A percentile compares a stretch with the other conserved stretches of the same genome.
Evolutionary conservation across 768 basidiomycete species (phyloP).

Genomic region (Phaeotremella skinneri): DNA sequence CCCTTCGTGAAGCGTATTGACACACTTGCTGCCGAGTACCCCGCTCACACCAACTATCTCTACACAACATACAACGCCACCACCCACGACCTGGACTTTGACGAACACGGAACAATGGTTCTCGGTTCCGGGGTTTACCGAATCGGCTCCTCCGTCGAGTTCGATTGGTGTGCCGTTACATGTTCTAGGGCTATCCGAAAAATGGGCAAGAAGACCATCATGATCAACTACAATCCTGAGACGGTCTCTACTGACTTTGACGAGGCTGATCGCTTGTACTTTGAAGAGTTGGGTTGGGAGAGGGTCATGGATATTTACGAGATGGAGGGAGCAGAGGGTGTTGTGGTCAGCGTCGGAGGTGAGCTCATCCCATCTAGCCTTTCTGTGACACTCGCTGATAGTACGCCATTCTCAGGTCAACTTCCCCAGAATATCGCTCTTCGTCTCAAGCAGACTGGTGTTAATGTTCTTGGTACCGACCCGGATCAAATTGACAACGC

Average conservation of each 20-base stretch:
- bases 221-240: constrained; percentile 99
- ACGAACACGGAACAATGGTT: constrained; percentile 99
- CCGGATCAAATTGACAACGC: constrained; percentile 93
- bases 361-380: constrained; percentile 47
- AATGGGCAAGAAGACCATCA: constrained; percentile 92
- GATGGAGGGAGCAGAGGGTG: constrained; percentile 84
- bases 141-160: constrained; percentile 97
- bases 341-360: constrained; percentile 96
- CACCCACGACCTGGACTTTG: constrained; percentile 89
- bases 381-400: background rate
- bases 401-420: constrained; percentile 67
- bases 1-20: constrained; percentile 99
- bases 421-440: constrained; percentile 98
- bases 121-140: constrained; percentile 97
- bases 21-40: constrained; percentile 97
- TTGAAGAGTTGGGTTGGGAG: constrained; percentile 96
- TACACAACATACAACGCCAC: constrained; percentile 99
- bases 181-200: constrained; percentile 88
- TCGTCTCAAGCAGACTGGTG: constrained; percentile 81
- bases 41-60: constrained; percentile 97
- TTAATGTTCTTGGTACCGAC: constrained; percentile 94
- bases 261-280: constrained; percentile 97
- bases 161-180: constrained; percentile 99
- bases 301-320: constrained; percentile 99
- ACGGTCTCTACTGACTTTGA: constrained; percentile 99